Base-by-base conservation (phyloP, 148 eudicot genomes). In the Simmondsia chinensis region DNA sequence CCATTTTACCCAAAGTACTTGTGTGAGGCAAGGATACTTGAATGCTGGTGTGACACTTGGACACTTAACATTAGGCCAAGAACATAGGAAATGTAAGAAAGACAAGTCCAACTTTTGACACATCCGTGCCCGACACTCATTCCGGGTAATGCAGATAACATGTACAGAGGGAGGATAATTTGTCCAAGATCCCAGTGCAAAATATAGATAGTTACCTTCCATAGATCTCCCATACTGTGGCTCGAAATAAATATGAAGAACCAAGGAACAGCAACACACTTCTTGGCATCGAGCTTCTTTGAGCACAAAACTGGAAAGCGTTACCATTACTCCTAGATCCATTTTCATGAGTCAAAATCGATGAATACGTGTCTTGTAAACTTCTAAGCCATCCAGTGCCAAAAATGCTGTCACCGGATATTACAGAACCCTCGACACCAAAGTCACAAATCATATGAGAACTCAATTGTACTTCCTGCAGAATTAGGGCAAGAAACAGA, bases 171-270 rank as follows among this genome's bases (percentile, higher is more conserved):
- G n/a, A n/a, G n/a, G n/a, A n/a, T n/a, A n/a, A n/a, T n/a, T n/a
- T n/a, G n/a, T n/a, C n/a, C n/a, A n/a, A n/a, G n/a, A n/a, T n/a
- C n/a, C n/a, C n/a, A 33, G 29, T 21, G 10, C 9, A 6, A 14
- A 10, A 21, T 14, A 18, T 10, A 12, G 33, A 21, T 45, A 7
- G 29, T 71, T 52, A 89, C 97, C 97, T 91, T 65, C 99, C 99
- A 62, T 79, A 86, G 37, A 69, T 59, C 72, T 86, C 99, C 95
- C 99, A 91, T 7, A 89, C 64, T 52, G 82, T 77, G 40, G 94
- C 84, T 46, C 89, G 96, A 25, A 82, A 72, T 55, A 91, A 60
- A 48, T 68, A 82, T 12, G 89, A 79, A 33, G 95, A 76, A 41
- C 99, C 99, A 35, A 72, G 50, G 48, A 77, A 55, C 52, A 82